These are phyloP conservation scores for Gnetum montanum DNA, from an alignment of 75 land plant species.

Conservation along the genomic window DNA sequence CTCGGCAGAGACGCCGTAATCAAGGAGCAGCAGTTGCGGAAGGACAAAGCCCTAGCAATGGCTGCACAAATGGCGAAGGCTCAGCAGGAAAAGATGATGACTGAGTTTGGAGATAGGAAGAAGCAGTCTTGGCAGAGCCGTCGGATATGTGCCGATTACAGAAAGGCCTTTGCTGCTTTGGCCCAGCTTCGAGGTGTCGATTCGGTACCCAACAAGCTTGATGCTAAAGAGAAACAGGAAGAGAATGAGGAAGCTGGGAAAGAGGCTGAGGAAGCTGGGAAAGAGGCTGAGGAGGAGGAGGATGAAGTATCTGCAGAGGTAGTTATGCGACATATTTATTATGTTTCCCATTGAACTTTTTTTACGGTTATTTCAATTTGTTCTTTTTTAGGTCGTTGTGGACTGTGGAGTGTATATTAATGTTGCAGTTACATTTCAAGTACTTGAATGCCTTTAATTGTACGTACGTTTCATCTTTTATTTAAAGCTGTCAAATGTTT, in stretches of 20 bases:
- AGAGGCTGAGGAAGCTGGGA: background rate
- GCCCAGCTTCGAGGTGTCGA: conserved; percentile 65
- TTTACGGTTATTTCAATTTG: too few relatives aligned
- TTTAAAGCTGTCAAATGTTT: too few relatives aligned
- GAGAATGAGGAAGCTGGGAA: conserved; percentile 12
- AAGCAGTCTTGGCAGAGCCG: conserved; percentile 49
- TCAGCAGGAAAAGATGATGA: conserved; percentile 39
- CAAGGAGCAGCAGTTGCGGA: conserved; percentile 19
- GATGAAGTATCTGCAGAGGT: conserved; percentile 80
- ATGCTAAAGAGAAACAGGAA: conserved; percentile 30
- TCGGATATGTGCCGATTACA: conserved; percentile 39
- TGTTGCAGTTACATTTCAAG: too few relatives aligned
- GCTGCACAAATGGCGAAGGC: conserved; percentile 8
- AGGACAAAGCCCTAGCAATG: conserved; percentile 23
- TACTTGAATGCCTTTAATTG: too few relatives aligned
- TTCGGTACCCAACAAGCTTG: conserved; percentile 8
- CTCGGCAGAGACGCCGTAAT: conserved; percentile 45
- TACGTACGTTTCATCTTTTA: too few relatives aligned
- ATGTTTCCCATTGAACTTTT: too few relatives aligned
- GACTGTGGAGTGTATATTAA: too few relatives aligned
- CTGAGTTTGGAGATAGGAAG: conserved; percentile 52
- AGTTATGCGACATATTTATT: too few relatives aligned
- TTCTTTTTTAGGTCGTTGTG: too few relatives aligned
- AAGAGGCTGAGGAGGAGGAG: conserved; percentile 52
- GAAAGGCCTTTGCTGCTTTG: conserved; percentile 58